Evolutionary conservation across 257 asterid genomes (phyloP).

Genomic region (Salvia rosmarinus): DNA sequence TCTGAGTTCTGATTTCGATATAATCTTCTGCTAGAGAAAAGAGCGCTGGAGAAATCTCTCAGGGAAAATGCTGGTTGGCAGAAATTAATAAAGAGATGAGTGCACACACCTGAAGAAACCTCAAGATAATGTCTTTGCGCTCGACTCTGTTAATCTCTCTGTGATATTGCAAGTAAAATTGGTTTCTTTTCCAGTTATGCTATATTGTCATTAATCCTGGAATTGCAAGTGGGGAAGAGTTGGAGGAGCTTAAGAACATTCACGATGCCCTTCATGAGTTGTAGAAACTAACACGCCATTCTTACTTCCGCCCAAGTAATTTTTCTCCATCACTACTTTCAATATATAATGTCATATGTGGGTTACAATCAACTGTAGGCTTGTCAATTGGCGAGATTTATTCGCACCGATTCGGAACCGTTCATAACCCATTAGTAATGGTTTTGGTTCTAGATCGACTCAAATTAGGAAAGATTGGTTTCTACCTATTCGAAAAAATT

Average conservation of each 20-base stretch:
- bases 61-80: conserved; percentile 74
- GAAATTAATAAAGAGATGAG: conserved; percentile 75
- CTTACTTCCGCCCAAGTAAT: neutral
- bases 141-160: conserved; percentile 8
- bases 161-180: conserved; percentile 1
- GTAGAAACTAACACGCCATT: conserved; percentile 34
- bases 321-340: no score
- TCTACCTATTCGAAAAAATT: no score
- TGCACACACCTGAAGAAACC: conserved; percentile 78
- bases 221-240: conserved; percentile 69
- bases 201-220: conserved; percentile 80
- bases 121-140: conserved; percentile 33
- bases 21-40: conserved; percentile 51
- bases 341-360: no score
- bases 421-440: no score
- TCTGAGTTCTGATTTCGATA: conserved; percentile 14
- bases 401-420: no score
- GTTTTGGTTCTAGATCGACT: no score
- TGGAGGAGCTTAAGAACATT: conserved; percentile 68
- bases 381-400: no score
- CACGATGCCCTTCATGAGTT: conserved; percentile 55
- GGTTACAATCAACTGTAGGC: no score
- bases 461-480: no score
- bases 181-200: conserved; percentile 59
- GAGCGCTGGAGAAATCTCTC: conserved; percentile 47